Percentiles rank a stretch among this genome's conserved stretches.
Conservation (phyloP, 2,329 filamentous ascomycete genomes). For the Colletotrichum sp. region DNA sequence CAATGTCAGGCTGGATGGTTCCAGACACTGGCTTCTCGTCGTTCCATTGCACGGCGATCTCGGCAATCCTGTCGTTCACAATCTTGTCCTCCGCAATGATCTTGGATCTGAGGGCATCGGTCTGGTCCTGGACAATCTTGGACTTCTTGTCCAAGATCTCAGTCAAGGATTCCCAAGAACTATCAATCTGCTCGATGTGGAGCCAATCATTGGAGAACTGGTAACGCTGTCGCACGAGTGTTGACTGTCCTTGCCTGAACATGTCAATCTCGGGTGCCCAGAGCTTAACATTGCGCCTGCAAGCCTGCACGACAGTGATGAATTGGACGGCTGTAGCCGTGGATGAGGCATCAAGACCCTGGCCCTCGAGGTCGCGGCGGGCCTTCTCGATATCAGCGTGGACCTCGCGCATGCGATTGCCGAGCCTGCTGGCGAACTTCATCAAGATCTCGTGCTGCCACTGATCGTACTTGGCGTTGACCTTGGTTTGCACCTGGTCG, state of each 20-base stretch:
- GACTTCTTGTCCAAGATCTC: conserved; percentile 91
- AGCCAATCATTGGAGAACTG: conserved; percentile 95
- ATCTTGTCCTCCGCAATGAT: conserved; percentile 93
- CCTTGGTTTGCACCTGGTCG: conserved; percentile 97
- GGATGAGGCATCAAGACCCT: conserved; percentile 91
- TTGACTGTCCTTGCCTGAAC: conserved; percentile 95
- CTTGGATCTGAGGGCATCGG: conserved; percentile 92
- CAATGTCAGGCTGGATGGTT: conserved; percentile 87
- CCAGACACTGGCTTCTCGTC: conserved; percentile 97
- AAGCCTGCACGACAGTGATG: conserved; percentile 96
- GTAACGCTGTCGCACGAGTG: conserved; percentile 88
- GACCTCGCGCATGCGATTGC: conserved; percentile 89
- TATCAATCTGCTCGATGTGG: conserved; percentile 93
- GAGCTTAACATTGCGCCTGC: conserved; percentile 88
- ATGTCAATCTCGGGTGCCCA: conserved; percentile 97
- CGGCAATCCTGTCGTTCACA: conserved; percentile 84
- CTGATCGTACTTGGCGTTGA: conserved; percentile 99
- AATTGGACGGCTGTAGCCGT: conserved; percentile 98
- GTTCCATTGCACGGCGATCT: conserved; percentile 88
- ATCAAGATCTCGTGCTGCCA: conserved; percentile 98
- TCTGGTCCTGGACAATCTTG: conserved; percentile 96
- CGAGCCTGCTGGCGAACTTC: conserved; percentile 90
- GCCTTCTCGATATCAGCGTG: conserved; percentile 92
- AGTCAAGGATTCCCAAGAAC: conserved; percentile 92
- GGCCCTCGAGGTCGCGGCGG: conserved; percentile 86